Conservation (phyloP, 208 protist genomes). For the Wallacemonas sp. region DNA sequence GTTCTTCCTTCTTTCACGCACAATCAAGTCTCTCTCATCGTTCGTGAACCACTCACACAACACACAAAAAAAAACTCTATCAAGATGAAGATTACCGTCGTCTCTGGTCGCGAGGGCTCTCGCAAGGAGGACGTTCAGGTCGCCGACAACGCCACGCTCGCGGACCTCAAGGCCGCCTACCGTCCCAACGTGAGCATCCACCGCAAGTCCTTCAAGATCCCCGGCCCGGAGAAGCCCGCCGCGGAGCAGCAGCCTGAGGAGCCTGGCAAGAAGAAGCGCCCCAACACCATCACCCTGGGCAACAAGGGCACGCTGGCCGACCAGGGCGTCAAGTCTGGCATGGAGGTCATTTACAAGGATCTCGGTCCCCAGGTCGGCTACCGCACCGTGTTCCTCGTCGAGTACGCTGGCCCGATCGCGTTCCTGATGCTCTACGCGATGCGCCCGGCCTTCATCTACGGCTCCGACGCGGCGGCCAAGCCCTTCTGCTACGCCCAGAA, state of each 20-base stretch:
- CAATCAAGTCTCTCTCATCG: too few relatives aligned
- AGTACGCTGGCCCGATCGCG: constrained; percentile 94
- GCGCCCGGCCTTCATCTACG: constrained; percentile 76
- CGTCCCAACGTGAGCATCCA: constrained; percentile 49
- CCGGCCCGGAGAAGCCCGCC: constrained; percentile 16
- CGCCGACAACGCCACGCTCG: constrained; percentile 55
- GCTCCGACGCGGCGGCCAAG: constrained; percentile 25
- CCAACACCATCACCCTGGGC: constrained; percentile 55
- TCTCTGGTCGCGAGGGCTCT: constrained; percentile 39
- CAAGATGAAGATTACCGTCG: constrained; percentile 83
- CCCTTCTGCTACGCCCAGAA: constrained; percentile 70
- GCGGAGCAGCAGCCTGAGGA: constrained; percentile 26
- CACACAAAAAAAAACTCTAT: too few relatives aligned
- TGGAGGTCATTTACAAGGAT: constrained; percentile 87
- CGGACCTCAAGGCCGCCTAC: constrained; percentile 74
- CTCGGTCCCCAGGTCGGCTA: constrained; percentile 93
- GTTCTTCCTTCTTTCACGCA: neutral
- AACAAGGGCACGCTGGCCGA: constrained; percentile 42
- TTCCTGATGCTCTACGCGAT: constrained; percentile 87
- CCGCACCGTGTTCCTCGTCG: constrained; percentile 93
- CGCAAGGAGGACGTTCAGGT: constrained; percentile 60
- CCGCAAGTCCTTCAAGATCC: constrained; percentile 79
- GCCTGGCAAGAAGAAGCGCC: constrained; percentile 37
- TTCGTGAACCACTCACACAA: too few relatives aligned
- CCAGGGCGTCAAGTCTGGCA: constrained; percentile 67